A percentile compares a stretch with the other conserved stretches of the same genome.
Conservation (phyloP, 306 rosid genomes). For the Sechiopsis laciniata region DNA sequence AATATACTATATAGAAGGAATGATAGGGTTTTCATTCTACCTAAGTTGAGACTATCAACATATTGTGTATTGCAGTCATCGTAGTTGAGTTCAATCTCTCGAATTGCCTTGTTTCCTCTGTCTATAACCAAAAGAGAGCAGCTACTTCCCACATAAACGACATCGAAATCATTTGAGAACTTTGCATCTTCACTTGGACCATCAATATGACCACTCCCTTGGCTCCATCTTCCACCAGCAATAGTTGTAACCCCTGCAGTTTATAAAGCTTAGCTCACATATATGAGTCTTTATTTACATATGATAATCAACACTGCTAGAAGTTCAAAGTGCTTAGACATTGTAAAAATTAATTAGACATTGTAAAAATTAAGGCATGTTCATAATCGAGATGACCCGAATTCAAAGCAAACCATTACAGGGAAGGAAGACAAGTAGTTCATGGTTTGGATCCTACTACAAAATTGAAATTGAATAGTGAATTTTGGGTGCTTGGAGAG, state of each 20-base stretch:
- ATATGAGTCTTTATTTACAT: neutral
- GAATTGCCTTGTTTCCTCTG: constrained; percentile 87
- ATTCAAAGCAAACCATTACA: neutral
- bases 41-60: constrained; percentile 58
- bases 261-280: neutral
- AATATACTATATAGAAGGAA: neutral
- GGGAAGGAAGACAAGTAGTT: neutral
- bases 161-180: constrained; percentile 82
- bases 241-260: constrained; percentile 82
- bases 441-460: neutral
- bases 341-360: neutral
- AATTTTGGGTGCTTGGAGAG: neutral
- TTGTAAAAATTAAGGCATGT: neutral
- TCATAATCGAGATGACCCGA: neutral
- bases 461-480: neutral
- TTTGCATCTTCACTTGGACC: constrained; percentile 98
- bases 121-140: constrained; percentile 91
- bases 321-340: neutral
- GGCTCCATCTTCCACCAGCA: constrained; percentile 94
- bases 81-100: constrained; percentile 84
- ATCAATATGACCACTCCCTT: constrained; percentile 80
- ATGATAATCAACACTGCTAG: no score
- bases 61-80: constrained; percentile 55
- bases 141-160: constrained; percentile 61
- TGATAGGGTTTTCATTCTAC: constrained; percentile 32